Conservation (phyloP, 2,329 filamentous ascomycete species). For the Neofusicoccum ribis region DNA sequence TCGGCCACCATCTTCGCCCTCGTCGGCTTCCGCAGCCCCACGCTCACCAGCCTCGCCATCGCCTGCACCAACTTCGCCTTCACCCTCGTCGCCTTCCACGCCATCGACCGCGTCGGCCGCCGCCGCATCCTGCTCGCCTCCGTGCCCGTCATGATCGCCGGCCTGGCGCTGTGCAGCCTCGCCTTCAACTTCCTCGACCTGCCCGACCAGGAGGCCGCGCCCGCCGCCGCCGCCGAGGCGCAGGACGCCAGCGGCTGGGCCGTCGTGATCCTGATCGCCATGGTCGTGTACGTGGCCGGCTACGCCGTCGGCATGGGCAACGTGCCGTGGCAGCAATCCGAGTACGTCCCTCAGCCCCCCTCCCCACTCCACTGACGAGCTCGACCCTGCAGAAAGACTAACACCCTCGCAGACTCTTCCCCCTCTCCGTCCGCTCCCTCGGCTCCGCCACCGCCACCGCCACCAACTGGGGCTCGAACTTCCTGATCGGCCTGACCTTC, state of each 20-base stretch:
- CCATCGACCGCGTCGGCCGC: constrained; percentile 47
- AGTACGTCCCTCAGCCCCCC: constrained; percentile 46
- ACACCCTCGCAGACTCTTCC: constrained; percentile 59
- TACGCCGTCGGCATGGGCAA: constrained; percentile 89
- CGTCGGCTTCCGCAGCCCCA: constrained; percentile 47
- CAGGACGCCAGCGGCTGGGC: constrained; percentile 27
- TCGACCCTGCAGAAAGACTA: too few relatives aligned
- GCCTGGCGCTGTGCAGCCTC: constrained; percentile 68
- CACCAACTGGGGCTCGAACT: constrained; percentile 88
- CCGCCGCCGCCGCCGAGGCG: constrained; percentile 23
- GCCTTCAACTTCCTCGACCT: constrained; percentile 69
- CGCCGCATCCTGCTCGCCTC: constrained; percentile 72
- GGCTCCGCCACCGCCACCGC: constrained; percentile 74
- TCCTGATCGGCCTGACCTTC: constrained; percentile 82
- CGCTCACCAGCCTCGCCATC: constrained; percentile 46
- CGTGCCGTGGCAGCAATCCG: constrained; percentile 94
- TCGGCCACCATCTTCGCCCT: constrained; percentile 49
- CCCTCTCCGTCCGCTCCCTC: constrained; percentile 69
- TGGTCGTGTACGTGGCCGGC: constrained; percentile 80
- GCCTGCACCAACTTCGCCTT: constrained; percentile 49
- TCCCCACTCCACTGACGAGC: too few relatives aligned
- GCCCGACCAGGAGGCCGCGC: constrained; percentile 25
- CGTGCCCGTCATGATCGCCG: constrained; percentile 78
- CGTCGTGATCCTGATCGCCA: constrained; percentile 65
- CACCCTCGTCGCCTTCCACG: constrained; percentile 47